These are phyloP conservation scores for Nakataea oryzae DNA, from an alignment of 2,329 filamentous ascomycete species.

Conservation along the genomic window DNA sequence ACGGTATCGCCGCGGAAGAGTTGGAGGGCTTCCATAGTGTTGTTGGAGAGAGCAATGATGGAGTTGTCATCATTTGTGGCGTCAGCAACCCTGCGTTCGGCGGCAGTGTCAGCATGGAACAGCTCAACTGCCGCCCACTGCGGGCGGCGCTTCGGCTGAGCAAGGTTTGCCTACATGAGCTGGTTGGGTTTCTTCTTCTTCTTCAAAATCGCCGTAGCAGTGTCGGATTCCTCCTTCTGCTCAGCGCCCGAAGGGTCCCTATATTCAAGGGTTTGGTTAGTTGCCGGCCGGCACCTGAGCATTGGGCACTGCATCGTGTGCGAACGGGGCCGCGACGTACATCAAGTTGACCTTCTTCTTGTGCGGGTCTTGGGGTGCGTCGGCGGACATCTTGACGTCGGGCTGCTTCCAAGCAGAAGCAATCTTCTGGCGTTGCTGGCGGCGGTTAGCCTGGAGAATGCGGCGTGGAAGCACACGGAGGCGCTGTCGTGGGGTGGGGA, in stretches of 20 bases:
- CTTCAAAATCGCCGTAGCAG: slow-evolving; percentile 92
- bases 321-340: slow-evolving; percentile 38
- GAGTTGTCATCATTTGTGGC: slow-evolving; percentile 99
- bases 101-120: neutral
- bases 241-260: slow-evolving; percentile 88
- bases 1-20: slow-evolving; percentile 98
- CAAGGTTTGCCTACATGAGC: slow-evolving; percentile 59
- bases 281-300: neutral
- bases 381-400: slow-evolving; percentile 55
- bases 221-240: slow-evolving; percentile 82
- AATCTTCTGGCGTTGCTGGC: slow-evolving; percentile 4
- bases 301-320: neutral
- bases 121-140: neutral
- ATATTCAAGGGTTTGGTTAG: slow-evolving; percentile 7
- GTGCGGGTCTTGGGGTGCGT: slow-evolving; percentile 19
- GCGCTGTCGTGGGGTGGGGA: neutral
- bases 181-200: slow-evolving; percentile 99
- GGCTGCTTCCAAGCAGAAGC: neutral
- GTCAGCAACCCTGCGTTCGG: slow-evolving; percentile 74
- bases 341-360: slow-evolving; percentile 70
- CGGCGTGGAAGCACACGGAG: neutral
- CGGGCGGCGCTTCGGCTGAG: neutral
- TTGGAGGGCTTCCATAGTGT: slow-evolving; percentile 96
- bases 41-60: slow-evolving; percentile 94
- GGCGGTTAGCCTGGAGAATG: neutral